Conservation (phyloP, 1,284 basidiomycete species). For the Phylloboletellus chloephorus region DNA sequence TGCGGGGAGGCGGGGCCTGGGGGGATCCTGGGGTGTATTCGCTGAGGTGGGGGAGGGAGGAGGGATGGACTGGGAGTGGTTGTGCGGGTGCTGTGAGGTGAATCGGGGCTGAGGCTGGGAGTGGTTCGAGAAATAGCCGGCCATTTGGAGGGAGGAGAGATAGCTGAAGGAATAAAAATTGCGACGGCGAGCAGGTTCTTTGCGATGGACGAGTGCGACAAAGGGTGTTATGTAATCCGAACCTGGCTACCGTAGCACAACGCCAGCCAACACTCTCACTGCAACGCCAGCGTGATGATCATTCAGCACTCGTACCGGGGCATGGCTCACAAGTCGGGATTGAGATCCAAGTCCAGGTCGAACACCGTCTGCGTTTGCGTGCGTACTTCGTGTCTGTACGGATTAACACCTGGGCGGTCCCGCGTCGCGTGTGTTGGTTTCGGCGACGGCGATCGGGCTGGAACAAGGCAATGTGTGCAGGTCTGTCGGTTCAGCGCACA, state of each 20-base stretch:
- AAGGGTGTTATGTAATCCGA: conserved; percentile 28
- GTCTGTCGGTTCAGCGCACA: conserved; percentile 7
- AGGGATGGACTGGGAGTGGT: conserved; percentile 53
- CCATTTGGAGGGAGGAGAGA: conserved; percentile 27
- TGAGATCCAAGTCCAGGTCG: conserved; percentile 73
- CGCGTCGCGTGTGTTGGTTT: conserved; percentile 43
- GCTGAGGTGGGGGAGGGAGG: conserved; percentile 40
- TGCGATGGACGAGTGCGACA: conserved; percentile 13
- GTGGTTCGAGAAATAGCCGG: conserved; percentile 75
- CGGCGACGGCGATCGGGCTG: conserved; percentile 52
- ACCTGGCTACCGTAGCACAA: no score
- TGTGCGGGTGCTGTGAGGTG: conserved; percentile 42
- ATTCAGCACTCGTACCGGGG: no score
- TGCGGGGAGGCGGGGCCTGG: conserved; percentile 44
- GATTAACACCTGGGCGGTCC: conserved; percentile 49
- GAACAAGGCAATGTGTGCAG: background rate
- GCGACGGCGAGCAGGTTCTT: background rate
- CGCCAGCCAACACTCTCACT: no score
- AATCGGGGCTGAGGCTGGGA: conserved; percentile 69
- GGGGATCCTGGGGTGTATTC: conserved; percentile 17
- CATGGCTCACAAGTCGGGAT: conserved; percentile 57
- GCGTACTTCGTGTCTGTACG: conserved; percentile 62
- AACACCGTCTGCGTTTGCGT: conserved; percentile 56
- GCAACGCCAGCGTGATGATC: no score
- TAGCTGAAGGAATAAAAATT: conserved; percentile 28